These are phyloP conservation scores for Trametes maxima DNA, from an alignment of 768 basidiomycete genomes.

Conservation along the genomic window DNA sequence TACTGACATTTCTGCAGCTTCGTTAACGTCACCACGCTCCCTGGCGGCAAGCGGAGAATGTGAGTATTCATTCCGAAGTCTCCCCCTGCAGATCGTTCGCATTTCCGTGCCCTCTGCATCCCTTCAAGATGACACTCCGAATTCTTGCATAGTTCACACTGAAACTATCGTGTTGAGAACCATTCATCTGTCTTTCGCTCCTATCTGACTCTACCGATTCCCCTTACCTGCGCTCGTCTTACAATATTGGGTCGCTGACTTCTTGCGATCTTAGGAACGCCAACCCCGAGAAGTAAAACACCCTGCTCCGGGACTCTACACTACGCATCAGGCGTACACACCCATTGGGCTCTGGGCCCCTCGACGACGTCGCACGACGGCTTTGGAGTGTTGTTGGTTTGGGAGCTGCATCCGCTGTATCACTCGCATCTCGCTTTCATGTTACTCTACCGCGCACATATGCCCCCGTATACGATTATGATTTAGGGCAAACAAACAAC, in stretches of 20 bases:
- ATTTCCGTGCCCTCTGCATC: slow-evolving; percentile 10
- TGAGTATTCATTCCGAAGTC: slow-evolving; percentile 51
- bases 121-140: slow-evolving; percentile 55
- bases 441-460: slow-evolving; percentile 26
- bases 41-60: slow-evolving; percentile 95
- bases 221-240: slow-evolving; percentile 15
- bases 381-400: slow-evolving; percentile 20
- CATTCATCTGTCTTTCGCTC: slow-evolving; percentile 98
- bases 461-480: slow-evolving; percentile 24
- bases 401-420: slow-evolving; percentile 27
- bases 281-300: slow-evolving; percentile 42
- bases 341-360: slow-evolving; percentile 10
- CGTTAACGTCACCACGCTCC: slow-evolving; percentile 90
- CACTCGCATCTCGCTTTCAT: slow-evolving; percentile 27
- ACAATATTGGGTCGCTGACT: slow-evolving; percentile 16
- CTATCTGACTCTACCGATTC: slow-evolving; percentile 75
- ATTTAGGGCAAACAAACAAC: slow-evolving; percentile 15
- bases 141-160: slow-evolving; percentile 95
- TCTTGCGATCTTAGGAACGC: slow-evolving; percentile 35
- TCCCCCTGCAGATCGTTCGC: background rate
- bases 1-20: slow-evolving; percentile 51
- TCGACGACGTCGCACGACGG: slow-evolving; percentile 15
- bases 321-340: slow-evolving; percentile 27
- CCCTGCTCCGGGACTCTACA: slow-evolving; percentile 8
- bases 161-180: slow-evolving; percentile 83